A percentile compares a stretch with the other conserved stretches of the same genome.
These are phyloP conservation scores for Pluteus cervinus DNA, from an alignment of 768 basidiomycete genomes.

Conservation along the genomic window DNA sequence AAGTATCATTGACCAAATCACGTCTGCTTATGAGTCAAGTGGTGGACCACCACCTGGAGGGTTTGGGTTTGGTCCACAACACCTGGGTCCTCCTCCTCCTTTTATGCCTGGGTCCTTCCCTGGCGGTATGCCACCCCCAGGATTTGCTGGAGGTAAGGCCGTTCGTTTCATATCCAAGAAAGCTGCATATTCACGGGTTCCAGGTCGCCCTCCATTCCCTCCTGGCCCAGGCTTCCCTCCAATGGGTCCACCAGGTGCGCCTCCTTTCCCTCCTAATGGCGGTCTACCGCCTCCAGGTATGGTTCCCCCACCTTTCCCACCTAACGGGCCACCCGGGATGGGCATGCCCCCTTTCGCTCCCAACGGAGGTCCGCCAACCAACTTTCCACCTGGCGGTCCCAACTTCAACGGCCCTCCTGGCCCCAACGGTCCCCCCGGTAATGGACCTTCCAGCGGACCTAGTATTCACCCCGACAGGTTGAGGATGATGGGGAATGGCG, in stretches of 20 bases:
- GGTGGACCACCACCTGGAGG: conserved; percentile 84
- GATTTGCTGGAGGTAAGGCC: conserved; percentile 49
- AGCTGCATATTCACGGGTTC: conserved; percentile 9
- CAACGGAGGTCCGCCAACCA: conserved; percentile 24
- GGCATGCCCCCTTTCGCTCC: conserved; percentile 41
- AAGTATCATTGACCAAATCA: conserved; percentile 97
- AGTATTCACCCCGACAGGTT: conserved; percentile 82
- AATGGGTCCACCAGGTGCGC: conserved; percentile 48
- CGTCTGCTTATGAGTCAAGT: conserved; percentile 83
- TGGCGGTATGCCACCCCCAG: conserved; percentile 45
- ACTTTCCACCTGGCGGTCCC: conserved; percentile 23
- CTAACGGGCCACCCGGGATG: conserved; percentile 31
- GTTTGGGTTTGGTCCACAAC: conserved; percentile 81
- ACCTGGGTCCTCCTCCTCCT: conserved; percentile 55
- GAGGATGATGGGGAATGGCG: conserved; percentile 61
- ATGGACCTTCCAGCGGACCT: conserved; percentile 34
- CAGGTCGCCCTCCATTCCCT: conserved; percentile 68
- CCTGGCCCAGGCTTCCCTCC: conserved; percentile 54
- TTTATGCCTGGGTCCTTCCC: conserved; percentile 44
- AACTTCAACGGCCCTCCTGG: conserved; percentile 27
- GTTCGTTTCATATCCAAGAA: conserved; percentile 4
- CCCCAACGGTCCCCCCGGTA: conserved; percentile 22
- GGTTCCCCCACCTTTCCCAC: conserved; percentile 47
- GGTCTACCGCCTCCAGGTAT: conserved; percentile 40
- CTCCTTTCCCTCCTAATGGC: conserved; percentile 70